Evolutionary conservation across 331 rosid species (phyloP).

Genomic region (Ulmus americana): DNA sequence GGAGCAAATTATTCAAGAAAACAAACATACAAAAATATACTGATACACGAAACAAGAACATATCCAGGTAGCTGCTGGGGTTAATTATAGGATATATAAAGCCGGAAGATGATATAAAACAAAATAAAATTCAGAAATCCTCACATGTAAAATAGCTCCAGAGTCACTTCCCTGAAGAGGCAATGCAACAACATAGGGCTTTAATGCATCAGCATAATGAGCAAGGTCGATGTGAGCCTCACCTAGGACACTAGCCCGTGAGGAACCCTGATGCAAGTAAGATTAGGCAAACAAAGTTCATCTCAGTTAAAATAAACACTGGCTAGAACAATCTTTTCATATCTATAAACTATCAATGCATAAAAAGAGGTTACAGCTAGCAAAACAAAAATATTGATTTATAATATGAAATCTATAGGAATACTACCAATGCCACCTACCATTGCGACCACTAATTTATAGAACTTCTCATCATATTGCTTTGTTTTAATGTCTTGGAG

Average conservation of each 20-base stretch:
- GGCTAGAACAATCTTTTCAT: neutral
- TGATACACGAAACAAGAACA: neutral
- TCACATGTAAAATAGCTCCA: conserved; percentile 80
- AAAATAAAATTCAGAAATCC: conserved; percentile 34
- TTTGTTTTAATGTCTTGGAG: conserved; percentile 83
- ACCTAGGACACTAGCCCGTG: conserved; percentile 92
- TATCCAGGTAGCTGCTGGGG: conserved; percentile 9
- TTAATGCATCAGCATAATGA: conserved; percentile 85
- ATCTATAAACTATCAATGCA: neutral
- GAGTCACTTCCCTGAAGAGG: conserved; percentile 78
- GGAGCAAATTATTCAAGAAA: conserved; percentile 4
- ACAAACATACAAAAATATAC: conserved; percentile 10
- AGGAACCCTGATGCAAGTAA: conserved; percentile 63
- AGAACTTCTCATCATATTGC: conserved; percentile 79
- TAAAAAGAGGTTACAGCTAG: neutral
- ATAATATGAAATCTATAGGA: conserved; percentile 26
- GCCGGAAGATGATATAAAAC: neutral
- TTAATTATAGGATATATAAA: conserved; percentile 3
- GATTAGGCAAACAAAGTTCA: conserved; percentile 20
- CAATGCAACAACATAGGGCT: conserved; percentile 67
- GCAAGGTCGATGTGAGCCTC: conserved; percentile 81
- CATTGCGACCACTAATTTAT: conserved; percentile 86
- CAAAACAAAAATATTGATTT: neutral
- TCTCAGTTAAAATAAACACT: conserved; percentile 2
- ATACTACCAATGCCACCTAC: conserved; percentile 70